Conservation (phyloP, 2,329 filamentous ascomycete species). For the Nemania sp. region DNA sequence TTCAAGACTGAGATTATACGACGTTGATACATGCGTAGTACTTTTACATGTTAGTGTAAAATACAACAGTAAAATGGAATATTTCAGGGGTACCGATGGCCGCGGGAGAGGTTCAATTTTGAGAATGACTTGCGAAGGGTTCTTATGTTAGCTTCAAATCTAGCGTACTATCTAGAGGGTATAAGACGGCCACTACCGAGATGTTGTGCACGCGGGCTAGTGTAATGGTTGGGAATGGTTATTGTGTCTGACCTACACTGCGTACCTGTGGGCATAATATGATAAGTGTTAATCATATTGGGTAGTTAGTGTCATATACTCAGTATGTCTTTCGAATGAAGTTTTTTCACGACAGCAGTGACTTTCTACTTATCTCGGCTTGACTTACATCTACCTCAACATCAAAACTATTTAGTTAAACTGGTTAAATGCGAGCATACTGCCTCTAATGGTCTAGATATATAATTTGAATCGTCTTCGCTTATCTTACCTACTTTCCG, state of each 20-base stretch:
- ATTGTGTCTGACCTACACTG: not conserved
- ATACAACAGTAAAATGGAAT: no score
- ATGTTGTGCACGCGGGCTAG: not conserved
- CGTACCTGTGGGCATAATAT: not conserved
- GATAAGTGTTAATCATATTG: not conserved
- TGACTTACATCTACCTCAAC: not conserved
- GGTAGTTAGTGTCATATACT: not conserved
- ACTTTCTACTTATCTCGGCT: not conserved
- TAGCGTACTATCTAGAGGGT: no score
- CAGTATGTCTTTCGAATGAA: not conserved
- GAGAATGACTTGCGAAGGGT: no score
- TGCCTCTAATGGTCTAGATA: not conserved
- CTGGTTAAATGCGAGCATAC: not conserved
- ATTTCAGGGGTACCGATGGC: no score
- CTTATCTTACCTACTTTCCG: not conserved
- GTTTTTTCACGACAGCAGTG: not conserved
- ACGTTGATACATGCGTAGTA: no score
- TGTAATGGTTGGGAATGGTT: not conserved
- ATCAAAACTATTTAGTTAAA: not conserved
- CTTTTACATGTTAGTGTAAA: no score
- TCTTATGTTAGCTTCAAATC: no score
- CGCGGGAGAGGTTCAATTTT: no score
- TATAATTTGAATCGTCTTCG: not conserved
- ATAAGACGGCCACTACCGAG: slow-evolving; percentile 2
- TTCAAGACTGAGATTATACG: no score